These are phyloP conservation scores for Emydomyces testavorans DNA, from an alignment of 2,329 filamentous ascomycete genomes.

Conservation along the genomic window DNA sequence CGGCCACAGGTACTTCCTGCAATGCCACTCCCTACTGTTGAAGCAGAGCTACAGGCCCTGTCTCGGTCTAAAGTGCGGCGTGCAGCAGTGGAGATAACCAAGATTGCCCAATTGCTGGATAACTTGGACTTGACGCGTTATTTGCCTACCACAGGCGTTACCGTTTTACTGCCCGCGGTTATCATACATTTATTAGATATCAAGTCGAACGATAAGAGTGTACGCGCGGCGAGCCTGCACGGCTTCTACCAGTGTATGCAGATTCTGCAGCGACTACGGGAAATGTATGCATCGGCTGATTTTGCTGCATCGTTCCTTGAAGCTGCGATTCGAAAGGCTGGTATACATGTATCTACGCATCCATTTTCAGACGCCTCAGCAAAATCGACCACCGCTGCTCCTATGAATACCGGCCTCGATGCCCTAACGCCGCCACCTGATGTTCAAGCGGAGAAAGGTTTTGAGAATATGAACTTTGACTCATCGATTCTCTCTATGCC, in stretches of 20 bases:
- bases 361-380: constrained; percentile 18
- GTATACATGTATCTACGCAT: constrained; percentile 55
- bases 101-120: constrained; percentile 67
- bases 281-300: constrained; percentile 88
- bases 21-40: constrained; percentile 45
- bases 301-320: constrained; percentile 94
- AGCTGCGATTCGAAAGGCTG: constrained; percentile 75
- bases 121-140: constrained; percentile 61
- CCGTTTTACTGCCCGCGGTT: constrained; percentile 79
- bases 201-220: constrained; percentile 64
- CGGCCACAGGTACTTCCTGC: constrained; percentile 80
- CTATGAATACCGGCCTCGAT: constrained; percentile 18
- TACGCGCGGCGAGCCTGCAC: constrained; percentile 59
- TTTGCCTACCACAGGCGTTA: constrained; percentile 80
- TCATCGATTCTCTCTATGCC: constrained; percentile 16
- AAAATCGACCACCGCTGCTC: constrained; percentile 16
- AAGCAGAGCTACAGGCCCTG: constrained; percentile 64
- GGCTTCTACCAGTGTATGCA: constrained; percentile 89
- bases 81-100: constrained; percentile 74
- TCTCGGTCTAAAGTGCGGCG: constrained; percentile 73
- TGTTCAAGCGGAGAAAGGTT: constrained; percentile 30
- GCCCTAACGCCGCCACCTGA: constrained; percentile 34
- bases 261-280: constrained; percentile 74
- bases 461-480: constrained; percentile 29
- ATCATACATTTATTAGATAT: constrained; percentile 90